Conservation (phyloP, 2,329 filamentous ascomycete species). For the Aotearoamyces nothofagi region DNA sequence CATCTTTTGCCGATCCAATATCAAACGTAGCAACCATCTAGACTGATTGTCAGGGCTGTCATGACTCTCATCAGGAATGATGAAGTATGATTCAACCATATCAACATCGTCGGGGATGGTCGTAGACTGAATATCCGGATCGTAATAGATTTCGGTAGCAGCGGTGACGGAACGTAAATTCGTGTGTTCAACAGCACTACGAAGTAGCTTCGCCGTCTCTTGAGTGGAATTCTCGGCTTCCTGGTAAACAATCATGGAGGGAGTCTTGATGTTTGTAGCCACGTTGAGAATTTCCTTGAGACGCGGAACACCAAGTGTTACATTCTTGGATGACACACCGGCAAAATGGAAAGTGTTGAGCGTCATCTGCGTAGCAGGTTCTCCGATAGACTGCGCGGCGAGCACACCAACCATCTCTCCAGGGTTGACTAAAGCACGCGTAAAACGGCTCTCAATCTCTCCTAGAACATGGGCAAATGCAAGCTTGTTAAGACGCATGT, state of each 20-base stretch:
- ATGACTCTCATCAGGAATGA: constrained; percentile 67
- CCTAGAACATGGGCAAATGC: constrained; percentile 88
- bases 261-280: constrained; percentile 95
- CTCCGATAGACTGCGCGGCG: constrained; percentile 95
- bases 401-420: constrained; percentile 98
- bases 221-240: constrained; percentile 49
- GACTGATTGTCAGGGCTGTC: constrained; percentile 60
- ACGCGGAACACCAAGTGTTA: constrained; percentile 95
- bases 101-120: constrained; percentile 78
- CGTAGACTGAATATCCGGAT: constrained; percentile 76
- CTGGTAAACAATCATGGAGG: constrained; percentile 88
- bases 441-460: constrained; percentile 79
- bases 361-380: constrained; percentile 98
- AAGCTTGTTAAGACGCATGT: constrained; percentile 75
- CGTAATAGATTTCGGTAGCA: constrained; percentile 92
- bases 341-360: constrained; percentile 99
- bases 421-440: constrained; percentile 70
- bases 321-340: constrained; percentile 99
- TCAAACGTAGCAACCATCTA: constrained; percentile 87
- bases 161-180: constrained; percentile 84
- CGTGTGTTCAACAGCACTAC: constrained; percentile 86
- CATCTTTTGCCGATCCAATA: constrained; percentile 84
- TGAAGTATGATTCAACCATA: constrained; percentile 93
- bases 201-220: constrained; percentile 69
- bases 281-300: constrained; percentile 99